Base-by-base conservation (phyloP, 2,329 filamentous ascomycete genomes). In the Alternaria triticimaculans region DNA sequence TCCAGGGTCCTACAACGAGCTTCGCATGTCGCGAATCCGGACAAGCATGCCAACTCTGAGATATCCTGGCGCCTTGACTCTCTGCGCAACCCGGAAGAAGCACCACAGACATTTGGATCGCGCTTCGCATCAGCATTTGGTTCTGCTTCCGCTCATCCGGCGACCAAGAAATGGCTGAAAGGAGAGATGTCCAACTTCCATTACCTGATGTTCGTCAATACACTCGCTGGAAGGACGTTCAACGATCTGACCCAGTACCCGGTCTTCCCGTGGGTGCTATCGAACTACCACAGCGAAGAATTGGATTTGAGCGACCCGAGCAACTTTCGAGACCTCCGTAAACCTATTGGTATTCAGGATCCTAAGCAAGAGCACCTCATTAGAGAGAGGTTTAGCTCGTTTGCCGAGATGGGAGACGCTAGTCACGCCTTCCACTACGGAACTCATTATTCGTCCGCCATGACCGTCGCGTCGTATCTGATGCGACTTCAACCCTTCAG, bases 131-230 rank as follows among this genome's bases (percentile, higher is more conserved):
- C 90, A 67, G 92, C 97, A 12, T 98, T 99, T 83, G 93, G 94
- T 67, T 88, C 93, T 21, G 90, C 89, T 0, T 87, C 92, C 0
- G 92, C 91, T 79, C 94, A 94, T 69, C 92, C 94, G 10, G 90
- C 93, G 9, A 97, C 96, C 74, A 90, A 91, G 68, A 91, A 90
- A 78, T 99, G 96, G 96, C 87, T 96, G 63, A 91, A 90, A 76
- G 96, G 96, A 12, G 96, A 99, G 74, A 93, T 98, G 54, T 98
- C 95, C 14, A 99, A 99, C 79, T 99, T 99, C 74, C 94, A 98
- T 80, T 99, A 99, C 76, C 87, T 99, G 37, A 99, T 99, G 95
- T 89, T 97, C 64, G 90, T 99, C 75, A 99, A 99, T 76, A 98
- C 96, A 0, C 93, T 99, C 87, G 96, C 96, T 26, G 96, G 96